phyloP scores from a whole-genome alignment of 2,329 filamentous ascomycete species.

The Zasmidium cellare region DNA sequence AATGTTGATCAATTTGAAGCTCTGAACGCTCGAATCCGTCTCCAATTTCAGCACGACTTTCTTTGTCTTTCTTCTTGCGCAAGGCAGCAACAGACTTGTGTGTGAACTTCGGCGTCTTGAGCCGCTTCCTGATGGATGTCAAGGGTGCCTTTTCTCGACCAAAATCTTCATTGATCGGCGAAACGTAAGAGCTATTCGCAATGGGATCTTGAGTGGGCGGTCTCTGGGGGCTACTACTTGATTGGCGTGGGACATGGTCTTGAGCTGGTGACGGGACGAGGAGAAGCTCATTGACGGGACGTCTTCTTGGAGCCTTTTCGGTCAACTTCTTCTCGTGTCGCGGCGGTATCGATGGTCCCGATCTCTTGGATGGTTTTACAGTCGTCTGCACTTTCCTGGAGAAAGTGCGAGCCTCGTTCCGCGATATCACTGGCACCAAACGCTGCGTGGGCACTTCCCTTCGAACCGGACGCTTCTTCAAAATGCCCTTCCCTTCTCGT shows the following conservation, averaged over 20 bases:
- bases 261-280: slow-evolving; percentile 11
- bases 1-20: slow-evolving; percentile 10
- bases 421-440: no score
- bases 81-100: slow-evolving; percentile 20
- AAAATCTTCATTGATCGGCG: slow-evolving; percentile 1
- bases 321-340: neutral
- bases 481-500: no score
- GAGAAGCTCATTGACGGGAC: slow-evolving; percentile 24
- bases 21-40: slow-evolving; percentile 27
- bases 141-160: slow-evolving; percentile 14
- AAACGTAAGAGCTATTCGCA: slow-evolving; percentile 6
- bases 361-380: neutral
- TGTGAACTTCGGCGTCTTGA: slow-evolving; percentile 20
- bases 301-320: slow-evolving; percentile 1
- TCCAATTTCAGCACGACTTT: slow-evolving; percentile 6
- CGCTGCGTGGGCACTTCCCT: no score
- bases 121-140: slow-evolving; percentile 23
- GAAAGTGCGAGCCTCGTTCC: neutral
- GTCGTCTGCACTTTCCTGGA: neutral
- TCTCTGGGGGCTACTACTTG: neutral
- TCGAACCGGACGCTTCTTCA: no score
- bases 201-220: slow-evolving; percentile 19
- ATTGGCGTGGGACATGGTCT: neutral
- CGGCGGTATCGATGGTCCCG: neutral
- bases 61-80: slow-evolving; percentile 11